These are phyloP conservation scores for Nissolia schottii DNA, from an alignment of 306 rosid genomes.

Conservation along the genomic window DNA sequence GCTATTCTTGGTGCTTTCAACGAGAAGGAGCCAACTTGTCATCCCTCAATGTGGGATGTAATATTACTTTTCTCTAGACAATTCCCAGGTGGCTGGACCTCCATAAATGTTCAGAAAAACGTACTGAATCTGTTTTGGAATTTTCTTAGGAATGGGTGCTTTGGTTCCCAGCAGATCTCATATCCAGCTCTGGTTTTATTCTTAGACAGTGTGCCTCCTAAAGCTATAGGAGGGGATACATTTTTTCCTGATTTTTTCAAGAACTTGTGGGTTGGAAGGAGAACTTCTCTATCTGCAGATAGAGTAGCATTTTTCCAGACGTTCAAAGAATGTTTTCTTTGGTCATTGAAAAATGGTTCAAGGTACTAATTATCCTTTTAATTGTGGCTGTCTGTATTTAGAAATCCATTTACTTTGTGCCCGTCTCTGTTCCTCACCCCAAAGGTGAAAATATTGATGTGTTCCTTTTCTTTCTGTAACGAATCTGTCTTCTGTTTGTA, in stretches of 20 bases:
- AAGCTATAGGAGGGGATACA: slow-evolving; percentile 57
- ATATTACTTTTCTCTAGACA: slow-evolving; percentile 73
- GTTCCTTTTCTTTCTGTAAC: slow-evolving; percentile 18
- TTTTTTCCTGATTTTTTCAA: slow-evolving; percentile 74
- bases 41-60: slow-evolving; percentile 90
- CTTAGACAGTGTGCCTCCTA: slow-evolving; percentile 66
- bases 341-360: slow-evolving; percentile 75
- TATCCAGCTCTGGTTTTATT: slow-evolving; percentile 79
- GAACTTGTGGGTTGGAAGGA: slow-evolving; percentile 82
- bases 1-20: slow-evolving; percentile 80
- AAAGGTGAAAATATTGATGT: not conserved
- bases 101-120: slow-evolving; percentile 70
- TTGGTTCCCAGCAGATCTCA: slow-evolving; percentile 80
- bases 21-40: slow-evolving; percentile 85
- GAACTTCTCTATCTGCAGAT: slow-evolving; percentile 51
- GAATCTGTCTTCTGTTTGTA: slow-evolving; percentile 24
- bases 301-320: slow-evolving; percentile 65
- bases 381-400: slow-evolving; percentile 1
- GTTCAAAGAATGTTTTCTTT: slow-evolving; percentile 79
- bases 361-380: slow-evolving; percentile 48
- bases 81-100: slow-evolving; percentile 76
- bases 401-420: slow-evolving; percentile 3
- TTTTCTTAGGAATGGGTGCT: slow-evolving; percentile 91
- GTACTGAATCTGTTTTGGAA: slow-evolving; percentile 69
- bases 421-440: not conserved